A percentile compares a stretch with the other conserved stretches of the same genome.
Evolutionary conservation across 371 early-diverging fungal genomes (phyloP).

Genomic region (Funneliformis caledonium): DNA sequence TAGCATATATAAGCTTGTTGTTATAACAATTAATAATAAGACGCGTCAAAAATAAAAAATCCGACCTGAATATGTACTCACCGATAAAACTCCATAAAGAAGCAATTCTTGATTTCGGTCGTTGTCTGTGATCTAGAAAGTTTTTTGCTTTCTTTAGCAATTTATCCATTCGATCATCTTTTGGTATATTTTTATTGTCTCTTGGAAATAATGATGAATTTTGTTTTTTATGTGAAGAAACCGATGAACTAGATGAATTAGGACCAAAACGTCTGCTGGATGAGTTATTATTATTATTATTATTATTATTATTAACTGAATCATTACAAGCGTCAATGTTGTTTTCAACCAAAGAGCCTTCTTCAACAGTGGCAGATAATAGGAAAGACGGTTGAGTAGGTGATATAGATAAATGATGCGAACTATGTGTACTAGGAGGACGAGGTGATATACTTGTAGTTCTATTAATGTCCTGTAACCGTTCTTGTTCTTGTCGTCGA

Average conservation of each 20-base stretch:
- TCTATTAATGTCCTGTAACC: neutral
- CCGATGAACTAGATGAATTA: slow-evolving; percentile 2
- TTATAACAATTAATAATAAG: too few species aligned
- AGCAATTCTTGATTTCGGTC: slow-evolving; percentile 70
- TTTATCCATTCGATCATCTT: slow-evolving; percentile 38
- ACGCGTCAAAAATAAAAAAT: too few species aligned
- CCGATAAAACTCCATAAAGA: slow-evolving; percentile 77
- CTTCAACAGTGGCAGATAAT: slow-evolving; percentile 8
- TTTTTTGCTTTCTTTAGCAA: slow-evolving; percentile 72
- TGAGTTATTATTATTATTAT: neutral
- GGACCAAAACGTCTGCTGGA: neutral
- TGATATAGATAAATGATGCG: neutral
- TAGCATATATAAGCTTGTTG: too few species aligned
- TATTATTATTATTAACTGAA: neutral
- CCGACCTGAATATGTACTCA: slow-evolving; percentile 39
- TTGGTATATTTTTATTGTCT: neutral
- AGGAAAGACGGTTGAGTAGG: slow-evolving; percentile 21
- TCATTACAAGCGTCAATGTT: neutral
- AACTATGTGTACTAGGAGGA: neutral
- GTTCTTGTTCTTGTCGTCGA: neutral
- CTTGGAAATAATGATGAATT: neutral
- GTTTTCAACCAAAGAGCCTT: neutral
- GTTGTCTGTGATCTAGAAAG: slow-evolving; percentile 81
- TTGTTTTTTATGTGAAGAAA: neutral
- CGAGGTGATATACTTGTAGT: neutral